Evolutionary conservation across 331 rosid species (phyloP).

Genomic region (Cydonia oblonga): DNA sequence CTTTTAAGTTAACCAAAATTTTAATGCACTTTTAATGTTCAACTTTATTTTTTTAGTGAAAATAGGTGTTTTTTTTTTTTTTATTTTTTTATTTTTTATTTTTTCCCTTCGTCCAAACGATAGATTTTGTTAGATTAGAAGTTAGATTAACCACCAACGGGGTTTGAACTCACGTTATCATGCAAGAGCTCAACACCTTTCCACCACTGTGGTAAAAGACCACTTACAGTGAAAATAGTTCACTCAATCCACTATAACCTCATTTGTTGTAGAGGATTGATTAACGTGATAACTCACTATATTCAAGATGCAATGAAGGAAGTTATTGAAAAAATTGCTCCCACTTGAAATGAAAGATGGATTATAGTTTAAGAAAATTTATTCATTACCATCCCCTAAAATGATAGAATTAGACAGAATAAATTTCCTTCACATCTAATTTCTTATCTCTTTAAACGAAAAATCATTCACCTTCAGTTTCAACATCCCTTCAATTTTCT

Average conservation of each 20-base stretch:
- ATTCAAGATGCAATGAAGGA: background rate
- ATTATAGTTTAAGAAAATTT: background rate
- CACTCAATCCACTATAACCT: no score
- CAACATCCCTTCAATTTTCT: background rate
- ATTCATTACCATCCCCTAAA: background rate
- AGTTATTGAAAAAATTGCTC: background rate
- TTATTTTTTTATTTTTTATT: no score
- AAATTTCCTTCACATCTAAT: no score
- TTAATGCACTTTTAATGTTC: background rate
- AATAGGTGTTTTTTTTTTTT: no score
- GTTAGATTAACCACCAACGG: no score
- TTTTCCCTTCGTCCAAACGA: no score
- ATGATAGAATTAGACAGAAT: background rate
- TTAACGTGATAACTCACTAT: background rate
- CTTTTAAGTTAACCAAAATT: background rate
- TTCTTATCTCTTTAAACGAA: background rate
- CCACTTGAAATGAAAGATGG: background rate
- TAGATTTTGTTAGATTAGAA: no score
- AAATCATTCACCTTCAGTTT: background rate
- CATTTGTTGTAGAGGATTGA: no score
- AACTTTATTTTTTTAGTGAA: no score
- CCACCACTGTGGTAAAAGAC: accelerated
- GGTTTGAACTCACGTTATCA: accelerated
- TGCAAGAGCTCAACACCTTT: no score
- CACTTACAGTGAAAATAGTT: no score